A percentile compares a stretch with the other conserved stretches of the same genome.
phyloP scores from a whole-genome alignment of 2,329 filamentous ascomycete species.

The Mycocentrospora acerina region DNA sequence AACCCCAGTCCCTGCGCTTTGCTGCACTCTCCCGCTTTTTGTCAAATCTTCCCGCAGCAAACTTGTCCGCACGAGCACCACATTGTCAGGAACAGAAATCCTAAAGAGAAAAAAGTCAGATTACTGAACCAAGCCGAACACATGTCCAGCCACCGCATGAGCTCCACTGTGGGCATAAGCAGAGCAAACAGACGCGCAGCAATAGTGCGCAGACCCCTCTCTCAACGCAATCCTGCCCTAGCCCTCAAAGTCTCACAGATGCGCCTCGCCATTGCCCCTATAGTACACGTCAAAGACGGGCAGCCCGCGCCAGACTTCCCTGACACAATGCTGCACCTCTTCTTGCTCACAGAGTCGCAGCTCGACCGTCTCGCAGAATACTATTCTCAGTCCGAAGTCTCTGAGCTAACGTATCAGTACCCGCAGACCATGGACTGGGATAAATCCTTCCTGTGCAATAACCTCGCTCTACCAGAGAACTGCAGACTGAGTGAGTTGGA shows the following conservation, averaged over 20 bases:
- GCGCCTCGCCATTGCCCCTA: constrained; percentile 64
- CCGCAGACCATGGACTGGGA: constrained; percentile 69
- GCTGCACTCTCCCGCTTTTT: constrained; percentile 9
- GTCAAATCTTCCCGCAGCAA: constrained; percentile 12
- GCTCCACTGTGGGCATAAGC: constrained; percentile 11
- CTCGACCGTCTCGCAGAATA: constrained; percentile 70
- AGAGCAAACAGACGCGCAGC: constrained; percentile 9
- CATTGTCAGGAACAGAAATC: not conserved
- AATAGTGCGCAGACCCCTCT: constrained; percentile 10
- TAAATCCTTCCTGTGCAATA: constrained; percentile 40
- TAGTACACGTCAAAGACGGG: constrained; percentile 62
- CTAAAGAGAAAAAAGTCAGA: not conserved
- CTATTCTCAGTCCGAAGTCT: constrained; percentile 69
- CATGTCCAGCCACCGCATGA: constrained; percentile 13
- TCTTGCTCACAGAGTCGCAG: constrained; percentile 70
- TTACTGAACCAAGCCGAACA: not conserved
- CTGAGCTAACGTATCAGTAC: constrained; percentile 55
- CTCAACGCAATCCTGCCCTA: constrained; percentile 50
- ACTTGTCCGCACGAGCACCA: constrained; percentile 7
- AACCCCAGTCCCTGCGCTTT: constrained; percentile 10
- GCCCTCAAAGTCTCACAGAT: constrained; percentile 65
- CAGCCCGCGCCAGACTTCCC: constrained; percentile 67
- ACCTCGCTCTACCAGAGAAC: constrained; percentile 14
- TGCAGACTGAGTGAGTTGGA: constrained; percentile 41
- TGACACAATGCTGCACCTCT: constrained; percentile 67